Evolutionary conservation across 2,329 filamentous ascomycete genomes (phyloP).

Genomic region (Ambrosiella cleistominuta): DNA sequence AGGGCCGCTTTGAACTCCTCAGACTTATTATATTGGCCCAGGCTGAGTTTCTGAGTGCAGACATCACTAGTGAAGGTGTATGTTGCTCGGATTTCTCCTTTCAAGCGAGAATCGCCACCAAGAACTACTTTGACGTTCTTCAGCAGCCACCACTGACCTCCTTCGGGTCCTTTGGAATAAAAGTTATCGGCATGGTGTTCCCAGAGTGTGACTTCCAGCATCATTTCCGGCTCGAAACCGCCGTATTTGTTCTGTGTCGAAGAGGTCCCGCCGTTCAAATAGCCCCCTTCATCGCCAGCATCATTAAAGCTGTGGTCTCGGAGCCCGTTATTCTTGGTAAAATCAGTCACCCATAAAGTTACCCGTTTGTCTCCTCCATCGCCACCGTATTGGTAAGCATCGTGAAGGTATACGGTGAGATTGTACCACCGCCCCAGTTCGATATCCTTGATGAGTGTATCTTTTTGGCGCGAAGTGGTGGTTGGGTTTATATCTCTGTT

Average conservation of each 20-base stretch:
- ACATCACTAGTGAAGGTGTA: not conserved
- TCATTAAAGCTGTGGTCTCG: not conserved
- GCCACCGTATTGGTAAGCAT: too few species aligned
- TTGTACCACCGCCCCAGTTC: conserved; percentile 42
- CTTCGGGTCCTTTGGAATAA: not conserved
- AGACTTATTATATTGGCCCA: not conserved
- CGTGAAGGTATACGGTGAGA: conserved; percentile 46
- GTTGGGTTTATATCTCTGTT: not conserved
- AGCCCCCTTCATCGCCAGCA: conserved; percentile 16
- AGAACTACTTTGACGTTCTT: conserved; percentile 1
- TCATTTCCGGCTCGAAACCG: conserved; percentile 17
- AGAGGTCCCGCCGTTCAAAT: not conserved
- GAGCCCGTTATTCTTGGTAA: conserved; percentile 44
- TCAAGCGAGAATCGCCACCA: not conserved
- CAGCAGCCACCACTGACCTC: conserved; percentile 3
- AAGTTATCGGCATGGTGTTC: not conserved
- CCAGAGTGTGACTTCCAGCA: conserved; percentile 16
- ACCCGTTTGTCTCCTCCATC: too few species aligned
- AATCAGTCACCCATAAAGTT: conserved; percentile 46
- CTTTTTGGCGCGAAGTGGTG: not conserved
- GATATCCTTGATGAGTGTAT: conserved; percentile 39
- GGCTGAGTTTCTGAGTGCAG: not conserved
- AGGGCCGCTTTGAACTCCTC: not conserved
- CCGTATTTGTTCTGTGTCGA: not conserved
- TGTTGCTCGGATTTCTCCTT: conserved; percentile 1